Evolutionary conservation across 2,329 filamentous ascomycete species (phyloP).

Genomic region (Macrophomina pseudophaseolina): DNA sequence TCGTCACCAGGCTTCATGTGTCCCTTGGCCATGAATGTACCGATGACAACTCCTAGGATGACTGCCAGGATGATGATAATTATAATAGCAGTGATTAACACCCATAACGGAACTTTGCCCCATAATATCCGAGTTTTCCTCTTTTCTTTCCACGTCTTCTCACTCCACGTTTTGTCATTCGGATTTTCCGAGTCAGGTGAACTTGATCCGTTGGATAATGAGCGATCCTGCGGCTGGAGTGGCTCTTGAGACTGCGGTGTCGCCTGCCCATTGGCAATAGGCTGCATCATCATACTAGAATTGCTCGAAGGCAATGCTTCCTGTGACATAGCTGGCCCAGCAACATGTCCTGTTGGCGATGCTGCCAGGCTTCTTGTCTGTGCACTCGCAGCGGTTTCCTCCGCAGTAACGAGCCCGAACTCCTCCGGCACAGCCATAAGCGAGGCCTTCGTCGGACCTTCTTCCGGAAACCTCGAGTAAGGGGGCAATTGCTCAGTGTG

Average conservation of each 20-base stretch:
- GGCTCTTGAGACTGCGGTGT: slow-evolving; percentile 17
- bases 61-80: slow-evolving; percentile 54
- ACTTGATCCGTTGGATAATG: background rate
- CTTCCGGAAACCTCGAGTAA: slow-evolving; percentile 87
- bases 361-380: background rate
- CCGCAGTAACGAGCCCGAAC: slow-evolving; percentile 3
- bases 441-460: slow-evolving; percentile 64
- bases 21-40: slow-evolving; percentile 56
- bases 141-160: slow-evolving; percentile 40
- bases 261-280: slow-evolving; percentile 5
- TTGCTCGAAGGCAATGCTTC: slow-evolving; percentile 14
- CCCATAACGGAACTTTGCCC: slow-evolving; percentile 57
- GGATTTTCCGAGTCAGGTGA: background rate
- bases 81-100: slow-evolving; percentile 53
- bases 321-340: background rate
- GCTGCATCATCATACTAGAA: slow-evolving; percentile 20
- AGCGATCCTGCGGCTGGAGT: background rate
- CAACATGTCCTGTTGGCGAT: background rate
- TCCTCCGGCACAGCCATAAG: slow-evolving; percentile 32
- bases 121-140: slow-evolving; percentile 51
- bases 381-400: background rate
- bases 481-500: slow-evolving; percentile 91
- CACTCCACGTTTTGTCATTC: slow-evolving; percentile 40
- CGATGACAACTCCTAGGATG: slow-evolving; percentile 60
- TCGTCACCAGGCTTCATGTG: slow-evolving; percentile 36